phyloP scores from a whole-genome alignment of 2,329 filamentous ascomycete species.

The Alternaria sp. region DNA sequence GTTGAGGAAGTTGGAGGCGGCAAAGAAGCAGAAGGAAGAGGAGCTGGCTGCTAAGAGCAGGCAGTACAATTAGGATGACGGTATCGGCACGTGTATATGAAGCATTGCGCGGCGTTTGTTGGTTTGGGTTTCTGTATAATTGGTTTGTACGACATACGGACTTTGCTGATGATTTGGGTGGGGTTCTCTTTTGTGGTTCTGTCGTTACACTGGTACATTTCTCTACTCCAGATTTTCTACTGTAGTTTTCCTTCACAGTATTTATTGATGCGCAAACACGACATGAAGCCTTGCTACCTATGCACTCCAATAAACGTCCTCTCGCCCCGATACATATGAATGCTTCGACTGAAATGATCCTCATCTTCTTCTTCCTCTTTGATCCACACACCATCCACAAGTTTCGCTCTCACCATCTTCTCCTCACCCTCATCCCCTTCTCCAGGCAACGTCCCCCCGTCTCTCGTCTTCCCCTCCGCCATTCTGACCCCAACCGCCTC shows the following conservation, averaged over 20 bases:
- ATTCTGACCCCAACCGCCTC: conserved; percentile 71
- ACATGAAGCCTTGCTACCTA: conserved; percentile 6
- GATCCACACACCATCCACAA: conserved; percentile 54
- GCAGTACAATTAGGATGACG: conserved; percentile 34
- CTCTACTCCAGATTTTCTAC: neutral
- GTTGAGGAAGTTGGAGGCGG: conserved; percentile 46
- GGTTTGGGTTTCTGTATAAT: neutral
- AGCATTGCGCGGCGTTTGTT: conserved; percentile 6
- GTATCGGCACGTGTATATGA: neutral
- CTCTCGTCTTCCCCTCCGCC: conserved; percentile 43
- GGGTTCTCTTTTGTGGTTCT: no score
- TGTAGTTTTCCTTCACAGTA: neutral
- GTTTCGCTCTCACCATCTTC: conserved; percentile 53
- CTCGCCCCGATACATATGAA: conserved; percentile 45
- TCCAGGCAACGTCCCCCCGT: conserved; percentile 38
- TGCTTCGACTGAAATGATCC: conserved; percentile 45
- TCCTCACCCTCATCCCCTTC: conserved; percentile 56
- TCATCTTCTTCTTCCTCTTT: conserved; percentile 47
- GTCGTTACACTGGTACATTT: neutral
- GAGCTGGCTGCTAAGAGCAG: conserved; percentile 29
- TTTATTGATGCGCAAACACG: neutral
- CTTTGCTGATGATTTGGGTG: neutral
- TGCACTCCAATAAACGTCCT: conserved; percentile 48
- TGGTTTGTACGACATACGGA: neutral
- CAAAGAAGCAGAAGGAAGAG: conserved; percentile 41